Evolutionary conservation across 148 eudicot genomes (phyloP), one percentile per base, ranked within the genome.

Genomic region (Nyssa sinensis): DNA sequence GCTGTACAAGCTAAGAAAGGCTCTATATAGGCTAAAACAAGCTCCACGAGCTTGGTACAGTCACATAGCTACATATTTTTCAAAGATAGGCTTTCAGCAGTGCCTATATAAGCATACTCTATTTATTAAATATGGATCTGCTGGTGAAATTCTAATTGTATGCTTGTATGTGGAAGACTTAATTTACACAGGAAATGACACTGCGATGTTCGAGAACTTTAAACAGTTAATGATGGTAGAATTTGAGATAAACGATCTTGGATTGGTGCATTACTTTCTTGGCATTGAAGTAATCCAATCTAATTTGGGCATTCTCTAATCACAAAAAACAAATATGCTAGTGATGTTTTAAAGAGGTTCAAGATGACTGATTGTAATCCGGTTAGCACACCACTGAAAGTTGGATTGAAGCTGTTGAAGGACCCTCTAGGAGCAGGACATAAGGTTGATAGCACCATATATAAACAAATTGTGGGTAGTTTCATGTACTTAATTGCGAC

Each of bases 391-490:
- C 64, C 64, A 17, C 2, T 60, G 10, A 27, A 16, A 60, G 2
- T 27, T 2, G 64, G 64, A 60, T 60, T 24, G 10, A 60, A 60
- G 23, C 64, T 60, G 17, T 2, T 60, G 27, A 60, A 60, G 23
- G 64, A 60, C 23, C n/a, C n/a, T n/a, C n/a, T n/a, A n/a, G 27
- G 23, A 60, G 28, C 11, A 16, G 64, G 64, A 19, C 10, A 0
- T 60, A 27, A 10, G 0, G 2, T 60, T 60, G 64, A 60, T 60
- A 27, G 24, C 17, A 24, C 23, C 8, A 27, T 3, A 17, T 60
- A 60, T 27, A 60, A 60, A 7, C 64, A n/a, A 60, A 60, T 60
- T n/a, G 64, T 60, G 64, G 64, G 64, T 1, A 60, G 27, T 60
- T 27, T 60, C 27, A 60, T 60, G 64, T 60, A 60, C 28, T 19